Base-by-base conservation (phyloP, 129 eudicot genomes). In the Artemisia argyi region DNA sequence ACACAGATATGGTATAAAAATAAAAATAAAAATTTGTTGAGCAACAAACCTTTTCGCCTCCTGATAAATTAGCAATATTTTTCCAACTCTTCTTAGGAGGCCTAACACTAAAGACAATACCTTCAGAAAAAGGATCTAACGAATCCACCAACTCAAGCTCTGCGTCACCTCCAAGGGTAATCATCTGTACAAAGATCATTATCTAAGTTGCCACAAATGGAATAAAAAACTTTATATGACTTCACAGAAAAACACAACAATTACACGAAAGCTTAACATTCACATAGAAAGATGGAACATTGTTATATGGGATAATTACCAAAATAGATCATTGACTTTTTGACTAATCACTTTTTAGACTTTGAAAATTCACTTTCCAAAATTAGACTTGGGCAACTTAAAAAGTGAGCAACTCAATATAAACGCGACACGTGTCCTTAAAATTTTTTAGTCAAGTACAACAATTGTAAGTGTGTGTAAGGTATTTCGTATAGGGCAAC, bases 31-130 rank as follows among this genome's bases (percentile, higher is more conserved):
- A 30, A 30, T 20, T 3, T 26, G 35, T n/a, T 30, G 14, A 18
- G 6, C 13, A 19, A 6, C 3, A 16, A 82, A 95, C 99, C 99
- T 95, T 95, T 86, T 95, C 99, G 35, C 99, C 99, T 22, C 99
- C 99, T 8, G 99, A 95, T 76, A 95, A 85, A 78, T 95, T 95
- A 11, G 97, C 97, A 73, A 95, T 95, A 66, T 88, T 88, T 74
- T 95, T 95, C 99, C 99, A 95, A 85, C 99, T 95, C 78, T 95
- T 95, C 60, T 95, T 95, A 20, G 99, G 99, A 57, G 99, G 99
- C 76, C 99, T 79, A 47, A 91, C 99, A 73, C 99, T 95, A 67
- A 95, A 95, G 60, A 95, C 99, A 69, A 95, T 95, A 47, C 99
- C 99, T 82, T 95, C 99, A 11, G 99, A 91, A 65, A 95, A 95